Base-by-base conservation (phyloP, 2,329 filamentous ascomycete genomes). In the Talaromyces sp. region DNA sequence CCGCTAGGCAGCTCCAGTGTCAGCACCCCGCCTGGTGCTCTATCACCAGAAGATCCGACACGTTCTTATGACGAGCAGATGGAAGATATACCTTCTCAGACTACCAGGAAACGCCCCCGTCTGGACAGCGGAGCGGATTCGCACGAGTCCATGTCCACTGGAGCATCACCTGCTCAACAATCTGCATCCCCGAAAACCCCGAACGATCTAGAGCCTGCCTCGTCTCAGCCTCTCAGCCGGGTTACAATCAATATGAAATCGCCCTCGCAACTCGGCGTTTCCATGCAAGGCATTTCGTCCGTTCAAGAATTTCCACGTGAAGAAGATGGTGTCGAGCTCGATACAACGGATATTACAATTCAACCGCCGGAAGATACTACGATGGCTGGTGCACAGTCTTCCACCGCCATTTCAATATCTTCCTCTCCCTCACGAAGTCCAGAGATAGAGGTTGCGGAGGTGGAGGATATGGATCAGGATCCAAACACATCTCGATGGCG, bases 401-500 rank as follows among this genome's bases (percentile, higher is more conserved):
- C 65, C 51, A 62, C 68, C 50, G 66, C 66, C 21, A 73, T 77
- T 51, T 76, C 75, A 7, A 68, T 78, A 48, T 68, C 72, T 9
- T 78, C 77, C 4, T 77, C 77, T 15, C 72, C 77, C 11, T 68
- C 71, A 19, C 70, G 71, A 43, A 79, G 76, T 55, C 76, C 75
- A 10, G 73, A 78, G 57, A 80, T 80, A 33, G 78, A 81, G 65
- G 76, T 79, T 15, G 76, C 77, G 7, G 77, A 79, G 43, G 66
- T 74, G 17, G 78, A 80, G 66, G 79, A 80, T 58, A 76, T 77
- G 64, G 75, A 77, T 53, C 75, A 79, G 62, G 76, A 79, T 54
- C 72, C 75, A 2, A 73, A 73, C 31, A 70, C 72, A 19, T 76
- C 76, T 8, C 75, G 66, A 60, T 80, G 77, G 78, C 72, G 68